Base-by-base conservation (phyloP, 208 protist species). In the Leishmania tropica region DNA sequence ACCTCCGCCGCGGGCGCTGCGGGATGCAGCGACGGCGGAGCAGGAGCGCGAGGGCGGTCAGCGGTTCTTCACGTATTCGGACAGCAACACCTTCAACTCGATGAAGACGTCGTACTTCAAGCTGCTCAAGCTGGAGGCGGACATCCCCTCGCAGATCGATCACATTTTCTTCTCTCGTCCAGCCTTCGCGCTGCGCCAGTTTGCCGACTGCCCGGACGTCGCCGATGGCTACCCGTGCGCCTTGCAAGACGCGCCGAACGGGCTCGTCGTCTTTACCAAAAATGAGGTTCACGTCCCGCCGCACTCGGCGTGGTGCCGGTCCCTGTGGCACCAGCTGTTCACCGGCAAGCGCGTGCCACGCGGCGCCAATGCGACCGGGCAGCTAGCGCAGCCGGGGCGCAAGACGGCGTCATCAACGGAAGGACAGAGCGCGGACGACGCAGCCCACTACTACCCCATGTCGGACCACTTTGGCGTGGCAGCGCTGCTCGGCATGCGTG, bases 401-500 rank as follows among this genome's bases (percentile, higher is more conserved):
- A 84, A 84, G 60, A 37, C 47, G 35, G 21, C 24, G 37, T n/a
- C 1, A 11, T 8, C 40, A 3, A 10, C 70, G 11, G 45, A 51
- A 51, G 70, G 5, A 2, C 24, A 47, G 70, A 19, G 70, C 3
- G 70, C 24, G 13, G 70, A 21, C 28, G 7, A 73, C 17, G 40
- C 40, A 48, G 58, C 40, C 58, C 62, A 81, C 31, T 56, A 81
- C 56, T 95, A 89, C 70, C 90, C 94, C 13, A 72, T 97, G 24
- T 97, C 94, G 2, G 94, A 97, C 75, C 94, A 97, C 90, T 97
- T 93, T 80, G 94, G 94, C 24, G 94, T 97, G n/a, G 93, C 93
- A 13, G 88, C 89, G 21, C 68, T 88, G 31, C 86, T 97, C n/a
- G 71, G 73, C 17, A 79, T 95, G 76, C 80, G 35, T 42, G 56